Evolutionary conservation across 1,284 basidiomycete species (phyloP), one percentile per base, ranked within the genome.

Genomic region (Cryptococcus depauperatus): DNA sequence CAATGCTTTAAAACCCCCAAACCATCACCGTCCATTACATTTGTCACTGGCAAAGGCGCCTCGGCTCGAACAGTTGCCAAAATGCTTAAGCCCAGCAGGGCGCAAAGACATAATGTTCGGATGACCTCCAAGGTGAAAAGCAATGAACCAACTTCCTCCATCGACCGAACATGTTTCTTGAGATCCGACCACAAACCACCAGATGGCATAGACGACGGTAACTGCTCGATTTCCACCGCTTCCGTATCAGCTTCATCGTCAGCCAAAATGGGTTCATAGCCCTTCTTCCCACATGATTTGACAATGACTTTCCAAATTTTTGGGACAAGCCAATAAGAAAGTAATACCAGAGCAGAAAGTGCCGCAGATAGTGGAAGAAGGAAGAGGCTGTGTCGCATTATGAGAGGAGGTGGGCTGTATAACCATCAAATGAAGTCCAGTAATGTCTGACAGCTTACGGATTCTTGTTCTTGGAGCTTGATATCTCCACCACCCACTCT

Each of bases 41-140:
- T 22, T 5, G 21, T 33, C n/a, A n/a, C 43, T n/a, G 18, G 22
- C 8, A 23, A 23, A 1, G 64, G 61, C 5, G 62, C 49, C 34
- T 69, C 64, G 5, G 69, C 68, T 26, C 60, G 57, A 37, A 69
- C 58, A 1, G 65, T 59, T 0, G 68, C 69, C 40, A 61, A 65
- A 43, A 71, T 64, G 44, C 62, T 68, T 19, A 71, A 50, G 5
- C 55, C 68, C 26, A 70, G 50, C 8, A 71, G 52, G 1, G 64
- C 57, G n/a, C 41, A 51, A 6, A 71, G 52, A 38, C 58, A 59
- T 1, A 64, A 34, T 0, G 59, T 56, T 41, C 69, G 53, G 8
- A 68, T 11, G 19, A 70, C 43, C 39, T 71, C 68, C 35, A 70
- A 50, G 11, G 41, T 52, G 48, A 69, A 67, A 7, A 69, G 55